A percentile compares a stretch with the other conserved stretches of the same genome.
Evolutionary conservation across 768 basidiomycete species (phyloP).

Genomic region (Termitomyces sp.): DNA sequence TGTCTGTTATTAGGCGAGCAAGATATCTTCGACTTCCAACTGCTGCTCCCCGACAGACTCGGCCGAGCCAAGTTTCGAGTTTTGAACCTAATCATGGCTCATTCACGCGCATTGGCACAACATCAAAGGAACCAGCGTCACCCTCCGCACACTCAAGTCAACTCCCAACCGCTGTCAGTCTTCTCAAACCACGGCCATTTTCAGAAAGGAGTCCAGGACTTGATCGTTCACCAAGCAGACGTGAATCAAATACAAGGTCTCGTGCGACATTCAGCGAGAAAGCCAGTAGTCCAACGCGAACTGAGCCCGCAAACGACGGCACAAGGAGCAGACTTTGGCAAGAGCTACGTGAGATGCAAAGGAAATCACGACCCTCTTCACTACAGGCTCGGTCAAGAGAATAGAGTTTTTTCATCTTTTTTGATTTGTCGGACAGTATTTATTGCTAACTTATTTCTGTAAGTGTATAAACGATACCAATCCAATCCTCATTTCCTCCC

Average conservation of each 20-base stretch:
- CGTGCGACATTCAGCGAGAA: conserved; percentile 7
- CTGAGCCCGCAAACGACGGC: conserved; percentile 25
- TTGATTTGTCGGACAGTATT: conserved; percentile 7
- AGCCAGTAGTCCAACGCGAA: conserved; percentile 14
- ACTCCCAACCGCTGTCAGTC: conserved; percentile 8
- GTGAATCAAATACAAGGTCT: conserved; percentile 18
- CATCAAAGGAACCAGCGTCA: conserved; percentile 8
- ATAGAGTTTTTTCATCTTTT: conserved; percentile 22
- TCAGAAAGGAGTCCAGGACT: conserved; percentile 29
- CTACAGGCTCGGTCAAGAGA: conserved; percentile 31
- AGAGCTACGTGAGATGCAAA: conserved; percentile 47
- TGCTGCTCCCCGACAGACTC: conserved; percentile 32
- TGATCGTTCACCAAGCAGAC: conserved; percentile 24
- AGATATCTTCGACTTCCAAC: conserved; percentile 74
- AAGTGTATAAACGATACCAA: conserved; percentile 3
- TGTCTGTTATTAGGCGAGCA: conserved; percentile 53
- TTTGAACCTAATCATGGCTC: background rate
- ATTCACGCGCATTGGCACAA: background rate
- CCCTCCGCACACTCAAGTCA: conserved; percentile 11
- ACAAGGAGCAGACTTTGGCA: conserved; percentile 47
- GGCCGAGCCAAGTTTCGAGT: background rate
- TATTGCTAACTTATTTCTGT: conserved; percentile 12
- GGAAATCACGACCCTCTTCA: conserved; percentile 40
- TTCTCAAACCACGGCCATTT: conserved; percentile 28
- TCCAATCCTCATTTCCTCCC: background rate